These are phyloP conservation scores for Saccharomycopsis olivae DNA, from an alignment of 805 yeast species.

Conservation along the genomic window DNA sequence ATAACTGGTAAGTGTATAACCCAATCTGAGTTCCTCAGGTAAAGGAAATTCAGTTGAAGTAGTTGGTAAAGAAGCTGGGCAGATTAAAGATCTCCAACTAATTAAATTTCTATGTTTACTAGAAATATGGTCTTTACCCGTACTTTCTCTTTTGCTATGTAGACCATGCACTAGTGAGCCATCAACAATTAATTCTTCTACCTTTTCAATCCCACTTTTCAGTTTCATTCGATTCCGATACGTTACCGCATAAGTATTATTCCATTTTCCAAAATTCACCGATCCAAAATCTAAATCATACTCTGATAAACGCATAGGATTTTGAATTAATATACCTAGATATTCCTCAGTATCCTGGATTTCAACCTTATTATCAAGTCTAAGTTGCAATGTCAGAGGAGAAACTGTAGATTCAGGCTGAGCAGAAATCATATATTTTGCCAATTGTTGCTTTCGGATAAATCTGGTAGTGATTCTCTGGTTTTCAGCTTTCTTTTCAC, in stretches of 20 bases:
- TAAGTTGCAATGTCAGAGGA: too few species aligned
- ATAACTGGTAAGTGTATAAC: constrained; percentile 7
- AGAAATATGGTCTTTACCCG: not conserved
- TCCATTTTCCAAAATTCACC: constrained; percentile 78
- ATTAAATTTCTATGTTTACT: constrained; percentile 28
- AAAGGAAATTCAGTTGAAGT: constrained; percentile 73
- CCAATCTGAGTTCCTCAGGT: constrained; percentile 39
- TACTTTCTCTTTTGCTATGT: too few species aligned
- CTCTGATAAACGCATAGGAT: constrained; percentile 58
- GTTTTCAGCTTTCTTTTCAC: too few species aligned
- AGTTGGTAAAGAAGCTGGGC: constrained; percentile 89
- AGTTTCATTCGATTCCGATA: not conserved
- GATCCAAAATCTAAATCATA: constrained; percentile 32
- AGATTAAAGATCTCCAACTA: constrained; percentile 86
- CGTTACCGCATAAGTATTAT: constrained; percentile 72
- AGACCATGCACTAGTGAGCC: not conserved
- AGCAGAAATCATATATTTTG: too few species aligned
- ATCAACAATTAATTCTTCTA: not conserved
- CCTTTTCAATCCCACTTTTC: not conserved
- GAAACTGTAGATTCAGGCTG: too few species aligned
- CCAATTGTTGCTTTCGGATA: too few species aligned
- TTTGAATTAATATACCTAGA: constrained; percentile 49
- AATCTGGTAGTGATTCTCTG: too few species aligned
- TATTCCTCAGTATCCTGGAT: not conserved
- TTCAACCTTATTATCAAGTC: too few species aligned